A percentile compares a stretch with the other conserved stretches of the same genome.
phyloP scores from a whole-genome alignment of 2,329 filamentous ascomycete species.

The Aspergillus sp. region DNA sequence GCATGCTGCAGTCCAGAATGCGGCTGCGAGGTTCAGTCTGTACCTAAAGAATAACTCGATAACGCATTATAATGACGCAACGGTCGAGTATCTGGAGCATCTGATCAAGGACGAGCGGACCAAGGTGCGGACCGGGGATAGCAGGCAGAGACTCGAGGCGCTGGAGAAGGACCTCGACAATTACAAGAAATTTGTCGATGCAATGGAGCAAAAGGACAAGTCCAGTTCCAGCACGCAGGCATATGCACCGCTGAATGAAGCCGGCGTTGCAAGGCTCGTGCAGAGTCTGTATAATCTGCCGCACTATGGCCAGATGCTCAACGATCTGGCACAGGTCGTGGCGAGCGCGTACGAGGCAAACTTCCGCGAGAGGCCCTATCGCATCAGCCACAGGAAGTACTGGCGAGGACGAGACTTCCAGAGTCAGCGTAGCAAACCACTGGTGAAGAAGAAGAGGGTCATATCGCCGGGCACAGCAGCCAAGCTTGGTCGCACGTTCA shows the following conservation, averaged over 20 bases:
- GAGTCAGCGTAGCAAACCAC: no score
- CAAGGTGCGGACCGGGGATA: constrained; percentile 4
- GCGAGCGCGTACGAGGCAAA: constrained; percentile 9
- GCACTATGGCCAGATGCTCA: constrained; percentile 12
- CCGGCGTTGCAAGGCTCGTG: constrained; percentile 1
- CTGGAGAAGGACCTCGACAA: constrained; percentile 7
- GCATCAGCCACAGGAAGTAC: constrained; percentile 1
- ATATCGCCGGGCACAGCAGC: background rate
- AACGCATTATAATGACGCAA: constrained; percentile 10
- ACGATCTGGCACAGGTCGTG: constrained; percentile 6
- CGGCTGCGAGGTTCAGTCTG: constrained; percentile 1
- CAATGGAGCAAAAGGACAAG: constrained; percentile 4
- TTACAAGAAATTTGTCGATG: constrained; percentile 4
- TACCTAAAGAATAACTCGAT: constrained; percentile 9
- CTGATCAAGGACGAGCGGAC: constrained; percentile 7
- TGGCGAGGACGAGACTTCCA: background rate
- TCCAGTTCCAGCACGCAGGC: background rate
- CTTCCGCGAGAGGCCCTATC: constrained; percentile 7
- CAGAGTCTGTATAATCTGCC: constrained; percentile 7
- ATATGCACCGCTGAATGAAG: constrained; percentile 5
- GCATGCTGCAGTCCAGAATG: background rate
- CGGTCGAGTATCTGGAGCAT: constrained; percentile 8
- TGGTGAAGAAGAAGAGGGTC: background rate
- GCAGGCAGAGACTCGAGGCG: background rate
- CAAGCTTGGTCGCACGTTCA: background rate